phyloP scores from a whole-genome alignment of 805 yeast species.

The Grigorovia jiainica region DNA sequence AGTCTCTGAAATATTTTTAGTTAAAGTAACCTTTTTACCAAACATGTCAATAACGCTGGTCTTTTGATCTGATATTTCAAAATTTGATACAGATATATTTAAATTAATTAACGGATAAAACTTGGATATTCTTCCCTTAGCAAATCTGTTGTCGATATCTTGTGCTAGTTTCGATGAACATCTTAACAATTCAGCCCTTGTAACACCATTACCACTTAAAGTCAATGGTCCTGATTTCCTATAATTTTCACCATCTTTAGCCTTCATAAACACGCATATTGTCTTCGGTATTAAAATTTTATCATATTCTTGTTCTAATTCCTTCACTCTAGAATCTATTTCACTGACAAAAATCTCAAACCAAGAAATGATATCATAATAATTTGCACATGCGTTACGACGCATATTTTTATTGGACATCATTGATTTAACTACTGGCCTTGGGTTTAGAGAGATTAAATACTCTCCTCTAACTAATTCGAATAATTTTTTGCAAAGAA shows the following conservation, averaged over 20 bases:
- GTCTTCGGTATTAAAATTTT: constrained; percentile 39
- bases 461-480: constrained; percentile 57
- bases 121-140: constrained; percentile 13
- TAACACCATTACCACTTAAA: constrained; percentile 17
- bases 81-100: constrained; percentile 44
- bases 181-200: constrained; percentile 9
- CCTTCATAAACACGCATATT: constrained; percentile 31
- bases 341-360: constrained; percentile 76
- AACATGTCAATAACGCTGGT: constrained; percentile 27
- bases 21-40: constrained; percentile 14
- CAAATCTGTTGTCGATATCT: constrained; percentile 29
- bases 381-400: constrained; percentile 40
- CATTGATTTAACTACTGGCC: constrained; percentile 74
- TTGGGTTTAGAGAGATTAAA: constrained; percentile 42
- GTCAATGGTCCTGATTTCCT: constrained; percentile 17
- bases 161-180: constrained; percentile 33
- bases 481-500: constrained; percentile 46
- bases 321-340: constrained; percentile 57
- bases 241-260: constrained; percentile 14
- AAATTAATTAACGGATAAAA: constrained; percentile 44
- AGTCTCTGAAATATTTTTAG: constrained; percentile 1
- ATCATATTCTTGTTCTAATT: constrained; percentile 52
- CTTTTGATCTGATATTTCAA: constrained; percentile 35
- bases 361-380: constrained; percentile 65
- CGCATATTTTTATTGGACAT: constrained; percentile 76